Evolutionary conservation across 2,329 filamentous ascomycete genomes (phyloP), one percentile per base, ranked within the genome.

Genomic region (Xylaria sp.): DNA sequence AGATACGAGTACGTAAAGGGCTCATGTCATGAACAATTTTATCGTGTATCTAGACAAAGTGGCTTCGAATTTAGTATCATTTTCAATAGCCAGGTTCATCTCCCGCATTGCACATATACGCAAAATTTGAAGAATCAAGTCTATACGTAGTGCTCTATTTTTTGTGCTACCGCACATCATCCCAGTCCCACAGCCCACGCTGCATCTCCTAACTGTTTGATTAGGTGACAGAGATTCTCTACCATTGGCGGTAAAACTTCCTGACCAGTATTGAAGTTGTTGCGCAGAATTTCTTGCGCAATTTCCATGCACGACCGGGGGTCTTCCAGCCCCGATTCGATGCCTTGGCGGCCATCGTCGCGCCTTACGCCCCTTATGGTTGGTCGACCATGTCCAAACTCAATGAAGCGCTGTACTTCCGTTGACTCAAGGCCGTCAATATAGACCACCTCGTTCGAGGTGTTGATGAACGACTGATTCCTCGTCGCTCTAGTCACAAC

Each of bases 221-320:
- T 86, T 72, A 93, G 79, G 54, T 88, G 84, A 54, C 89, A 86
- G 57, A 93, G 77, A 69, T 92, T 92, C 72, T 91, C 90, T 1
- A 92, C 89, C 53, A 93, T 83, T 0, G 90, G 86, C 13, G 90
- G 88, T 67, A 84, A 73, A 8, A 79, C 76, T 35, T 84, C 83
- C 35, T 81, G 78, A 0, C 79, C 80, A 1, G 77, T 79, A 16
- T 78, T 73, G 67, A 84, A 88, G 76, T 90, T 89, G 47, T 81
- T 78, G 37, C 82, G 80, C 69, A 93, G 81, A 10, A 90, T 81
- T 44, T 86, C 84, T 62, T 89, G 84, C 2, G 87, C 83, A 23
- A 88, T 79, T 18, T 86, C 83, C 83, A 92, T 90, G 44, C 88
- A 86, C 1, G 83, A 82, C 32, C 84, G 83, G 0, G 89, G 86